Conservation (phyloP, 495 filamentous ascomycete genomes). For the Neurospora tetraspora region DNA sequence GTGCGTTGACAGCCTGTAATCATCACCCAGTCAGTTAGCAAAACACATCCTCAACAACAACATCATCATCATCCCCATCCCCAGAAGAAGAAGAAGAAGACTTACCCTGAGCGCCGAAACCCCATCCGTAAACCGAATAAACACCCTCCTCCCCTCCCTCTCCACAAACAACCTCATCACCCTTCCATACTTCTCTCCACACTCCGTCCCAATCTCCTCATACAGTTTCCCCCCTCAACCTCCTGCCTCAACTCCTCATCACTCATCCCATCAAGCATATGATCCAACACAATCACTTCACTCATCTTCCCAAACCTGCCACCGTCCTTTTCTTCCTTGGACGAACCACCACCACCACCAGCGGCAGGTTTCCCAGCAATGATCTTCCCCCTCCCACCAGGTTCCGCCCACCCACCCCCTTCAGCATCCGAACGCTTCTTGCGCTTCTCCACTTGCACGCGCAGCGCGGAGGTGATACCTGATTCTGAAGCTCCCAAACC, state of each 20-base stretch:
- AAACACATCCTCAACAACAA: not conserved
- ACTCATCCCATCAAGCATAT: conserved; percentile 73
- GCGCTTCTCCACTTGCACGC: conserved; percentile 71
- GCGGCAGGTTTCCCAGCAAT: conserved; percentile 48
- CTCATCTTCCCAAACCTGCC: conserved; percentile 63
- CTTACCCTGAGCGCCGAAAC: conserved; percentile 72
- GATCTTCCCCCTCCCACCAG: conserved; percentile 66
- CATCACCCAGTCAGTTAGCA: not conserved
- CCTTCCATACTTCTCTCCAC: conserved; percentile 75
- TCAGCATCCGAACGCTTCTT: conserved; percentile 70
- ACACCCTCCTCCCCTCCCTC: conserved; percentile 50
- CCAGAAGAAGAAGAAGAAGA: conserved; percentile 4
- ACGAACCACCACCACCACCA: not conserved
- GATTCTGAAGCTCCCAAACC: conserved; percentile 72
- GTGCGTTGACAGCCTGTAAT: conserved; percentile 70
- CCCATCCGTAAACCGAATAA: conserved; percentile 79
- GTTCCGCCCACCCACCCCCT: conserved; percentile 65
- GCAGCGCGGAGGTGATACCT: conserved; percentile 75
- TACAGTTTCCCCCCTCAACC: conserved; percentile 57
- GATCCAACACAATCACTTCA: conserved; percentile 64
- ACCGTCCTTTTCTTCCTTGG: conserved; percentile 36
- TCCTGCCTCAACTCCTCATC: conserved; percentile 48
- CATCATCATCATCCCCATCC: not conserved
- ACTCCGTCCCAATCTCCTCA: conserved; percentile 93
- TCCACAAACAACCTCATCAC: conserved; percentile 78